phyloP scores from a whole-genome alignment of 1,284 basidiomycete species.

The Sanguinoderma infundibulare region DNA sequence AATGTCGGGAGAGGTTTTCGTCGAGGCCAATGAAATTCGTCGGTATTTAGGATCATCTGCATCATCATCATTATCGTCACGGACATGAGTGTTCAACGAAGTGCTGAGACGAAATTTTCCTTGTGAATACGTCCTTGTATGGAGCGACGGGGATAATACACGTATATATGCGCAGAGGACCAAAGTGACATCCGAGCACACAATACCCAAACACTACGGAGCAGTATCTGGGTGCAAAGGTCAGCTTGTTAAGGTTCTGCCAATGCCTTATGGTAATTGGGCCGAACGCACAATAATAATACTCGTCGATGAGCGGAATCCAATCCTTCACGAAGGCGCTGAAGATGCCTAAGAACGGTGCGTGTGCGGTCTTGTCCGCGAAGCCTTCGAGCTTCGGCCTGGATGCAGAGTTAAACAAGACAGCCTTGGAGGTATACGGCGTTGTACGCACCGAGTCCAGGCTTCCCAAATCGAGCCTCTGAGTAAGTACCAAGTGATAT shows the following conservation, averaged over 20 bases:
- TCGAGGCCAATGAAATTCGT: no score
- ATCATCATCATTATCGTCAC: background rate
- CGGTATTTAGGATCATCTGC: background rate
- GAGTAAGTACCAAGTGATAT: conserved; percentile 86
- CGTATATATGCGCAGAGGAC: conserved; percentile 19
- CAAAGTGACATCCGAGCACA: conserved; percentile 9
- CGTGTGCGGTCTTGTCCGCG: conserved; percentile 59
- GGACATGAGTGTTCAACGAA: background rate
- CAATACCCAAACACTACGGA: conserved; percentile 33
- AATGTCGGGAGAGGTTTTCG: background rate
- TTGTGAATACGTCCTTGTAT: background rate
- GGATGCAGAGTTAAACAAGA: conserved; percentile 6
- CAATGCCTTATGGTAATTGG: background rate
- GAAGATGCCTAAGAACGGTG: conserved; percentile 77
- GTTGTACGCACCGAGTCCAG: conserved; percentile 70
- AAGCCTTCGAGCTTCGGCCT: conserved; percentile 80
- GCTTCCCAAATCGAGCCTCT: conserved; percentile 89
- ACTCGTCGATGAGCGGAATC: conserved; percentile 93
- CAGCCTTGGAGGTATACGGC: background rate
- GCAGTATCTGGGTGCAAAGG: conserved; percentile 39
- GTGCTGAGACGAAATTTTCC: background rate
- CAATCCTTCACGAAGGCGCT: conserved; percentile 86
- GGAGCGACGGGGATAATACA: conserved; percentile 15
- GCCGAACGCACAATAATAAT: conserved; percentile 87
- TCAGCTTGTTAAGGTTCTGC: background rate